Evolutionary conservation across 75 land plant genomes (phyloP), one percentile per base, ranked within the genome.

Genomic region (Adiantum capillusveneris): DNA sequence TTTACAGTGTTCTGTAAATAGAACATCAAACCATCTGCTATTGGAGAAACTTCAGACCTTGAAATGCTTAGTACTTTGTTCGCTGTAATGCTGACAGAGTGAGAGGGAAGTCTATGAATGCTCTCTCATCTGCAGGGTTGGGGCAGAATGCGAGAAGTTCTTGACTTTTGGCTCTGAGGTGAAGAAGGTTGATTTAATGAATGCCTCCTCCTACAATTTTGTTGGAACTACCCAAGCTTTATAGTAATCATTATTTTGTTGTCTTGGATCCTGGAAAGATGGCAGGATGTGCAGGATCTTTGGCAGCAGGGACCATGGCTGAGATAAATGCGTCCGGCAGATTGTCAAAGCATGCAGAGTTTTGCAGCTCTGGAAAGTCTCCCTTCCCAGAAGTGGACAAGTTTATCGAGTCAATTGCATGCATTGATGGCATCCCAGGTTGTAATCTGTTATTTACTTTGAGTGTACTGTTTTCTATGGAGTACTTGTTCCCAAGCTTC

Each of bases 381-480:
- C 99, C 93, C 20, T 95, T 90, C 65, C 82, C 86, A 26, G 75
- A 78, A 37, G 36, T 95, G 49, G 99, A 95, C 51, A 44, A 39
- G 34, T 95, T 90, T 59, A 71, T 95, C 36, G 97, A 84, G 74
- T 80, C 82, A 25, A 66, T 95, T 65, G 87, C 84, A n/a, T 80
- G 88, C 57, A 68, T 51, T 60, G 97, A 87, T 52, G 85, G 68
- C 59, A 75, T 80, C 42, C 67, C 83, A 78, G 99, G 99, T 95
- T 31, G 12, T 12, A 36, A 34, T 34, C 37, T n/a, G n/a, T n/a
- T n/a, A n/a, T n/a, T n/a, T n/a, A n/a, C n/a, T n/a, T n/a, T n/a
- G n/a, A n/a, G n/a, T n/a, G n/a, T n/a, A n/a, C n/a, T n/a, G n/a
- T n/a, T n/a, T n/a, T n/a, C n/a, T n/a, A n/a, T n/a, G n/a, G n/a